A percentile compares a stretch with the other conserved stretches of the same genome.
phyloP scores from a whole-genome alignment of 2,329 filamentous ascomycete genomes.

The Nemania sp. region DNA sequence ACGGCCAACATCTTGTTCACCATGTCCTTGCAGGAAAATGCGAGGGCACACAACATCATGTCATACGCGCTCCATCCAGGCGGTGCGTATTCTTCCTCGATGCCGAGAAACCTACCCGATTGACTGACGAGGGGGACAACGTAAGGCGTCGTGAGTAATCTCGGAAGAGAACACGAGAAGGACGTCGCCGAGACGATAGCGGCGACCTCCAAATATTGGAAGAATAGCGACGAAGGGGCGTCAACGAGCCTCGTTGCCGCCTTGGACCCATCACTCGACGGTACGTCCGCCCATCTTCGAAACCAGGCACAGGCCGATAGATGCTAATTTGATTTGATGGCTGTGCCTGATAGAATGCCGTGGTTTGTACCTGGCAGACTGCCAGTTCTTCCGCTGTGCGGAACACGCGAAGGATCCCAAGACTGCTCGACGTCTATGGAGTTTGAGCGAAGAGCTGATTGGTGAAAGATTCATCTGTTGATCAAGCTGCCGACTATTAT shows the following conservation, averaged over 20 bases:
- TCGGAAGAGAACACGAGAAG: constrained; percentile 43
- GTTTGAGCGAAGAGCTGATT: constrained; percentile 47
- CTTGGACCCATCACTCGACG: constrained; percentile 41
- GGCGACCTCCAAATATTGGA: constrained; percentile 40
- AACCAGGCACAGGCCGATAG: not conserved
- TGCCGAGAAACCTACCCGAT: not conserved
- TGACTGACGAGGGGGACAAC: not conserved
- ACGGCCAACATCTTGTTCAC: constrained; percentile 55
- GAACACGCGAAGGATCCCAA: constrained; percentile 38
- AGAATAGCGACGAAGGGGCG: constrained; percentile 40
- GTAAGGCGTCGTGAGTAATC: constrained; percentile 42
- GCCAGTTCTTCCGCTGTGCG: constrained; percentile 42
- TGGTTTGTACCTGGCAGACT: constrained; percentile 46
- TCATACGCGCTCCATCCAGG: constrained; percentile 51
- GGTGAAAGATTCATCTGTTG: constrained; percentile 42
- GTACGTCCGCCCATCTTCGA: constrained; percentile 25
- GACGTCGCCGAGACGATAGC: constrained; percentile 38
- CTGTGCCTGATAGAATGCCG: constrained; percentile 31
- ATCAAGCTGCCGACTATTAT: not conserved
- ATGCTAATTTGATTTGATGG: constrained; percentile 9
- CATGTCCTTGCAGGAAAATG: constrained; percentile 44
- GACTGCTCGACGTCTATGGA: constrained; percentile 46
- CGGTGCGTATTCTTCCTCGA: constrained; percentile 29
- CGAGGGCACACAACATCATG: constrained; percentile 41
- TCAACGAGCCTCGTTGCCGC: constrained; percentile 45